Evolutionary conservation across 129 eudicot genomes (phyloP).

Genomic region (Tagetes erecta): DNA sequence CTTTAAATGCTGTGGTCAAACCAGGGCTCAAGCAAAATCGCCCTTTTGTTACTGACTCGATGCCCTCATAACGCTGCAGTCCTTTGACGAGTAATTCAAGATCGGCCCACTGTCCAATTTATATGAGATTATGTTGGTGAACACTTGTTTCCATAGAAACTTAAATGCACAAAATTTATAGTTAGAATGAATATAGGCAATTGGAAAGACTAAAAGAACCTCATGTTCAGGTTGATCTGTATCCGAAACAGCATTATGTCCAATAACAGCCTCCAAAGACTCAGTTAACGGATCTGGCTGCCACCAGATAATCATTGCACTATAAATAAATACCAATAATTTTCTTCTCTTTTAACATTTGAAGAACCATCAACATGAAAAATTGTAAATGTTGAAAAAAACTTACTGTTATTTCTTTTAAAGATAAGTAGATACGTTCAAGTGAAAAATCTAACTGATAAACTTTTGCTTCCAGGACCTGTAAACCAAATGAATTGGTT

Average conservation of each 20-base stretch:
- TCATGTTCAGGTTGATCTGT: constrained; percentile 60
- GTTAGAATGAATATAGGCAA: background rate
- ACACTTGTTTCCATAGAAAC: constrained; percentile 2
- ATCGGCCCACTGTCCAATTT: constrained; percentile 61
- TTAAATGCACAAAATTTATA: constrained; percentile 15
- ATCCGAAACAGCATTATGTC: constrained; percentile 42
- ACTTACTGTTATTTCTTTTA: constrained; percentile 80
- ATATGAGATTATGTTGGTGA: background rate
- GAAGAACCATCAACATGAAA: background rate
- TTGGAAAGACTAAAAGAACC: constrained; percentile 41
- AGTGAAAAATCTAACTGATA: constrained; percentile 78
- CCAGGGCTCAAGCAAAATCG: constrained; percentile 81
- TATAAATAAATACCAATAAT: constrained; percentile 1
- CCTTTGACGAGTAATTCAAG: constrained; percentile 70
- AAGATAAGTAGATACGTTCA: constrained; percentile 75
- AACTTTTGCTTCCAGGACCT: constrained; percentile 89
- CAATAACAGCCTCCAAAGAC: constrained; percentile 70
- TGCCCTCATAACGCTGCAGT: constrained; percentile 63
- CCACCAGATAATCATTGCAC: constrained; percentile 17
- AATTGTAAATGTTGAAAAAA: background rate
- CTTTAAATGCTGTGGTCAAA: constrained; percentile 85
- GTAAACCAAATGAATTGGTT: constrained; percentile 25
- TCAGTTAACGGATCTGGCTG: constrained; percentile 89
- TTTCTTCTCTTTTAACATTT: background rate
- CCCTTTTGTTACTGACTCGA: constrained; percentile 75